Evolutionary conservation across 1,284 basidiomycete species (phyloP), one percentile per base, ranked within the genome.

Genomic region (Malassezia caprae): DNA sequence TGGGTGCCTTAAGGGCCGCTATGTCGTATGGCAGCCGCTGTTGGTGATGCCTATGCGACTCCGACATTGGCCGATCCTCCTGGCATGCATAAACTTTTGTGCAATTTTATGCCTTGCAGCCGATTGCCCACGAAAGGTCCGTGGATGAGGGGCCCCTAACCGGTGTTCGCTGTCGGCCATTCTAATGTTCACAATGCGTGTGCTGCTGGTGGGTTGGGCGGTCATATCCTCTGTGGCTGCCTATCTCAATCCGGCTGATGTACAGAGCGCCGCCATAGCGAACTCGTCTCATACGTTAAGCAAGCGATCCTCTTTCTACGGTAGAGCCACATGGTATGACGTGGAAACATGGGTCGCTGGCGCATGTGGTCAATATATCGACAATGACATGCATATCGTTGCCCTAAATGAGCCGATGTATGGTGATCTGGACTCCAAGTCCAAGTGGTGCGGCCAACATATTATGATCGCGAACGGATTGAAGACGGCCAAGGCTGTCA

Each of bases 351-450:
- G 62, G 40, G 61, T 62, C 13, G 62, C 62, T 30, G 66, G 65
- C 35, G 68, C 68, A 26, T 69, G 68, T 48, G 68, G 68, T 13
- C 40, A 58, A 23, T 58, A 50, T 39, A 60, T 68, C 12, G 56
- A 40, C 34, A 53, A 60, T 24, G 51, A 50, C 31, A 60, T 65
- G 35, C 62, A 63, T 46, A 65, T 67, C 34, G 68, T 69, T 17
- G 68, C 68, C 12, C 53, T 69, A 19, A 66, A 65, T 57, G 60
- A 68, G 61, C 68, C 68, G 28, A 62, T 64, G 63, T 69, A 67
- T 43, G 68, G 68, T 21, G 42, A 61, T 41, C 46, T 68, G 8
- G 49, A 56, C 27, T 49, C 56, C 30, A 46, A 34, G 2, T 69
- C 66, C 4, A 60, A 49, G 12, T 67, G 64, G 62, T 69, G 68